These are phyloP conservation scores for Gonium pectorale DNA, from an alignment of 139 green algal species.

Conservation along the genomic window DNA sequence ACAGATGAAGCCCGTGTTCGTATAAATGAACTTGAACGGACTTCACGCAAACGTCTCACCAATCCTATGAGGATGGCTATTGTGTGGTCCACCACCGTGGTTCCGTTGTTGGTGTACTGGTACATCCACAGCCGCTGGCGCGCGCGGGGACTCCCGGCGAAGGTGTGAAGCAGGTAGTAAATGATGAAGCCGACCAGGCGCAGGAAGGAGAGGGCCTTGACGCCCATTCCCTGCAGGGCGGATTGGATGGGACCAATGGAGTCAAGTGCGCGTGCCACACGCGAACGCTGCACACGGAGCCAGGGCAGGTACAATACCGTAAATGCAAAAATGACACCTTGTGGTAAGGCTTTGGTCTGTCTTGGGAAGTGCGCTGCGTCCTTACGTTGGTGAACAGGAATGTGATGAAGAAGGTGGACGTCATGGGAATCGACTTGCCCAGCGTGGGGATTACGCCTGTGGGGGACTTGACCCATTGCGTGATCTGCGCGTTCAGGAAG, in stretches of 20 bases:
- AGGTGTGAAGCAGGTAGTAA: constrained; percentile 45
- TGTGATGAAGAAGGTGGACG: constrained; percentile 67
- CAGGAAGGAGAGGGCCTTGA: constrained; percentile 41
- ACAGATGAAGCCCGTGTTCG: too few species aligned
- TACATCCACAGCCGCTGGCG: constrained; percentile 46
- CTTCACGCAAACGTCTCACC: too few species aligned
- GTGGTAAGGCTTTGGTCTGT: too few species aligned
- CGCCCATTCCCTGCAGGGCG: constrained; percentile 11
- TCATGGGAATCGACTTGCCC: constrained; percentile 62
- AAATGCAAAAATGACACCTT: too few species aligned
- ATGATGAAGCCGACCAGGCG: constrained; percentile 42
- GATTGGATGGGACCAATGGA: too few species aligned
- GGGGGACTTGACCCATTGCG: constrained; percentile 48
- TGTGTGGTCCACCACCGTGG: constrained; percentile 55
- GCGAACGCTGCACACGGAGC: too few species aligned
- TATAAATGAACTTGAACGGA: too few species aligned
- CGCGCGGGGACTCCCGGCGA: constrained; percentile 46
- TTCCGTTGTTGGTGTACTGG: constrained; percentile 40
- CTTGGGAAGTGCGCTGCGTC: too few species aligned
- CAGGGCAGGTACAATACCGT: too few species aligned
- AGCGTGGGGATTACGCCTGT: constrained; percentile 49
- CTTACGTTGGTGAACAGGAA: constrained; percentile 55
- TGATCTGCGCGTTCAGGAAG: too few species aligned
- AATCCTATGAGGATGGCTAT: constrained; percentile 66
- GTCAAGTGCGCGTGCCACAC: too few species aligned